Evolutionary conservation across 352 stramenopile genomes (phyloP).

Genomic region (Globisporangium nodosum): DNA sequence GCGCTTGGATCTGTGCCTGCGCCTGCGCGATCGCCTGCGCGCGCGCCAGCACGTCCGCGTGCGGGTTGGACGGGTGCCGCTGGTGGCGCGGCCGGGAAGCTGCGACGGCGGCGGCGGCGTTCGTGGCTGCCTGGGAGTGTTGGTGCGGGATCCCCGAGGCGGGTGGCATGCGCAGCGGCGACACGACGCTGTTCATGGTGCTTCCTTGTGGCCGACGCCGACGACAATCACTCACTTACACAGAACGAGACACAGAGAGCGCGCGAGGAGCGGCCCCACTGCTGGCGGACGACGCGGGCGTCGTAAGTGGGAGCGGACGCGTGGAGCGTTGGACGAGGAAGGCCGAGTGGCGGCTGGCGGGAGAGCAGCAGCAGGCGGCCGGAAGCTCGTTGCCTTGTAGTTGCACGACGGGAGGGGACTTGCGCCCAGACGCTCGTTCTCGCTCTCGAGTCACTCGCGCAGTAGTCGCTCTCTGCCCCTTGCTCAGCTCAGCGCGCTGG

Average conservation of each 20-base stretch:
- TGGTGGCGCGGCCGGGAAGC: conserved; percentile 1
- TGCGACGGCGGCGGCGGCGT: background rate
- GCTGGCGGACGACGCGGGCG: background rate
- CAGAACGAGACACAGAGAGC: background rate
- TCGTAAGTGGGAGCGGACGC: background rate
- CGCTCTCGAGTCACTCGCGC: too few relatives aligned
- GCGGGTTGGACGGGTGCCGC: conserved; percentile 7
- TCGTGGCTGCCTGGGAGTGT: background rate
- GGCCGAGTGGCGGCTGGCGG: background rate
- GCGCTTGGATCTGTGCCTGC: conserved; percentile 29
- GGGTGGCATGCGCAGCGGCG: conserved; percentile 12
- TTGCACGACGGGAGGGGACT: background rate
- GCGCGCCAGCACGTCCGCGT: conserved; percentile 20
- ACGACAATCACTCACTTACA: background rate
- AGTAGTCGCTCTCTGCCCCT: too few relatives aligned
- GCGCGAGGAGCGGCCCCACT: background rate
- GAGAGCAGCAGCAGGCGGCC: too few relatives aligned
- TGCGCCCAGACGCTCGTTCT: too few relatives aligned
- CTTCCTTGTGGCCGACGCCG: background rate
- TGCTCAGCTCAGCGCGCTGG: too few relatives aligned
- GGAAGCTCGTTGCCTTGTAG: background rate
- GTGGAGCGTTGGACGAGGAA: background rate
- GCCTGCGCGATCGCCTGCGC: conserved; percentile 22
- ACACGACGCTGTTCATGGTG: conserved; percentile 18
- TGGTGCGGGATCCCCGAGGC: conserved; percentile 10